phyloP scores from a whole-genome alignment of 2,329 filamentous ascomycete genomes.

The Penicillium sp. region DNA sequence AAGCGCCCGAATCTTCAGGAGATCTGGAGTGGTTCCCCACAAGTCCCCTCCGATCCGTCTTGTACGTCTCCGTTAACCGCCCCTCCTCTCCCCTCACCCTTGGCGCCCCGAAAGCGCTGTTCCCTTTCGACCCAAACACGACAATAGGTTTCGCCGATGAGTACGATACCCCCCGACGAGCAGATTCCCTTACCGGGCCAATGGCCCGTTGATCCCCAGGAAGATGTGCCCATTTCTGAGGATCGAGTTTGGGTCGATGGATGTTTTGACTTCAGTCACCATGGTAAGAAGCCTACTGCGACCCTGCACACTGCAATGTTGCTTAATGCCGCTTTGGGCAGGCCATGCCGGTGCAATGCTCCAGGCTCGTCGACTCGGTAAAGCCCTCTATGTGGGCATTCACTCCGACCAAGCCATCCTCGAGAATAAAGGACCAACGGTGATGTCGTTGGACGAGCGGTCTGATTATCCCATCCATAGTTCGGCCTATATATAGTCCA shows the following conservation, averaged over 20 bases:
- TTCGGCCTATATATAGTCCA: neutral
- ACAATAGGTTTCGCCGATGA: slow-evolving; percentile 15
- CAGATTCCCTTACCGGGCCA: slow-evolving; percentile 53
- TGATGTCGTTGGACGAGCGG: slow-evolving; percentile 93
- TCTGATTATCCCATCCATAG: slow-evolving; percentile 31
- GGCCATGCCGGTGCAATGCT: slow-evolving; percentile 96
- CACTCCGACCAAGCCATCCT: slow-evolving; percentile 95
- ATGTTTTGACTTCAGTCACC: slow-evolving; percentile 98
- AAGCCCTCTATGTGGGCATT: slow-evolving; percentile 84
- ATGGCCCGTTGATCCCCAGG: slow-evolving; percentile 65
- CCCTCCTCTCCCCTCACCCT: neutral
- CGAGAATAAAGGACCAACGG: slow-evolving; percentile 95
- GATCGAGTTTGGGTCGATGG: slow-evolving; percentile 96
- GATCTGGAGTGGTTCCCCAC: slow-evolving; percentile 15
- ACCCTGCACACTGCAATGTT: slow-evolving; percentile 1
- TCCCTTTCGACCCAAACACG: no score
- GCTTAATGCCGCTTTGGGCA: slow-evolving; percentile 33
- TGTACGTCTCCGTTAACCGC: neutral
- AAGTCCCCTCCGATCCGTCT: slow-evolving; percentile 3
- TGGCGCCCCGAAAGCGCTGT: no score
- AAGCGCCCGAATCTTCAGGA: slow-evolving; percentile 5
- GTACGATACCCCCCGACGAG: slow-evolving; percentile 25
- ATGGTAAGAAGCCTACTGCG: slow-evolving; percentile 57
- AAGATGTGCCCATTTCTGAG: slow-evolving; percentile 56
- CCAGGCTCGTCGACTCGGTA: slow-evolving; percentile 86